A percentile compares a stretch with the other conserved stretches of the same genome.
Conservation (phyloP, 441 rosid genomes). For the Corymbia citriodora region DNA sequence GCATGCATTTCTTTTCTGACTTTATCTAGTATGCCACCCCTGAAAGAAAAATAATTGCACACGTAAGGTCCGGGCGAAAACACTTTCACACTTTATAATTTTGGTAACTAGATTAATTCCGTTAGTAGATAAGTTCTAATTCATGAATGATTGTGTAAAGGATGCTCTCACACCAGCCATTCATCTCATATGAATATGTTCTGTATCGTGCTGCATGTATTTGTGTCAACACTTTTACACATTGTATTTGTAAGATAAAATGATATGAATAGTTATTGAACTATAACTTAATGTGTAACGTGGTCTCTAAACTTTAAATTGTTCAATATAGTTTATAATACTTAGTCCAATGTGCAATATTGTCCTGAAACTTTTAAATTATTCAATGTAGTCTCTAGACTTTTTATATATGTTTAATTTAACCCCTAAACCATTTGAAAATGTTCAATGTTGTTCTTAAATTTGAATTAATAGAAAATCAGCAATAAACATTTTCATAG, state of each 20-base stretch:
- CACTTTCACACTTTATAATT: background rate
- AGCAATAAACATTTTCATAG: background rate
- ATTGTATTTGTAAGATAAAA: background rate
- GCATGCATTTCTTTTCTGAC: background rate
- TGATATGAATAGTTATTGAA: no score
- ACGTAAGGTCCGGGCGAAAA: background rate
- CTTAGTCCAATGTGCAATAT: no score
- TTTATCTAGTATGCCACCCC: background rate
- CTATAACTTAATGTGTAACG: rapidly evolving
- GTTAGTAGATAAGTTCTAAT: background rate
- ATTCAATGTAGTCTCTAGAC: no score
- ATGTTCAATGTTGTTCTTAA: no score
- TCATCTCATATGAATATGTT: background rate
- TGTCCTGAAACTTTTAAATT: background rate
- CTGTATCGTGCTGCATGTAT: background rate
- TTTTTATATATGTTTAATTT: rapidly evolving
- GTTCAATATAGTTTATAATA: no score
- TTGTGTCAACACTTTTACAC: background rate
- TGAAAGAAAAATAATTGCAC: background rate
- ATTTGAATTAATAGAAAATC: no score
- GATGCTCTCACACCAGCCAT: background rate
- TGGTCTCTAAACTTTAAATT: no score
- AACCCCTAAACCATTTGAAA: background rate
- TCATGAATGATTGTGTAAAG: background rate
- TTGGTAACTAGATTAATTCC: background rate